Percentiles rank a stretch among this genome's conserved stretches.
phyloP scores from a whole-genome alignment of 139 green algal species.

The Trebouxia sp. region DNA sequence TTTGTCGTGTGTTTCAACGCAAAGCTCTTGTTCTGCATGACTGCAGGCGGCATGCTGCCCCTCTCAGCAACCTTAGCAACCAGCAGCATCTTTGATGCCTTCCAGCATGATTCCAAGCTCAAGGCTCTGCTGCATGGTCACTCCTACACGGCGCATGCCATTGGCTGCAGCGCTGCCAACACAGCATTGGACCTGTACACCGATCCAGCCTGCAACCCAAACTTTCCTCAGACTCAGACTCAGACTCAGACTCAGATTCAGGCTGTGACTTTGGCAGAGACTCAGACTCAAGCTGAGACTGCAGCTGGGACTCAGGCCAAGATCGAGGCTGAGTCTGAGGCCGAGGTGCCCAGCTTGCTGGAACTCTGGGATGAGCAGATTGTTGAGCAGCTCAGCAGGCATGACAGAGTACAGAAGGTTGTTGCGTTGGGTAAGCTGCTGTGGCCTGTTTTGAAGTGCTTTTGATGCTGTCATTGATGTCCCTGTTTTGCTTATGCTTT shows the following conservation, averaged over 20 bases:
- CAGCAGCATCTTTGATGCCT: slow-evolving; percentile 82
- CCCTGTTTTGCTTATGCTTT: not conserved
- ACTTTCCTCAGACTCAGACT: not conserved
- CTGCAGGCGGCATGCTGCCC: slow-evolving; percentile 73
- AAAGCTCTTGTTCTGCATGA: too few relatives aligned
- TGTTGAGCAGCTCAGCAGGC: slow-evolving; percentile 59
- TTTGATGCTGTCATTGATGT: too few relatives aligned
- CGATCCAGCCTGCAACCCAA: slow-evolving; percentile 73
- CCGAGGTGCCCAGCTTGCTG: slow-evolving; percentile 37
- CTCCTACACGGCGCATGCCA: slow-evolving; percentile 94
- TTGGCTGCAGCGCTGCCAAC: slow-evolving; percentile 81
- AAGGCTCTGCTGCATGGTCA: slow-evolving; percentile 97
- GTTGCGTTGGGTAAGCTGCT: slow-evolving; percentile 52
- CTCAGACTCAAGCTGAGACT: too few relatives aligned
- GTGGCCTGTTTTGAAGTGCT: too few relatives aligned
- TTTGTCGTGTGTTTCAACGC: too few relatives aligned
- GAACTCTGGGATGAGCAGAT: slow-evolving; percentile 70
- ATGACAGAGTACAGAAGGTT: slow-evolving; percentile 59
- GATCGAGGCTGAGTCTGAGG: not conserved
- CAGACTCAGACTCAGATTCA: too few relatives aligned
- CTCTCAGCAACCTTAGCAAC: slow-evolving; percentile 85
- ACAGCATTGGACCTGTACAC: slow-evolving; percentile 69
- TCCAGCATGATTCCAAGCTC: slow-evolving; percentile 68
- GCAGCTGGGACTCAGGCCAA: too few relatives aligned
- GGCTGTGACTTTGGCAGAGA: too few relatives aligned